A percentile compares a stretch with the other conserved stretches of the same genome.
Evolutionary conservation across 2,329 filamentous ascomycete species (phyloP).

Genomic region (Amauroascus niger): DNA sequence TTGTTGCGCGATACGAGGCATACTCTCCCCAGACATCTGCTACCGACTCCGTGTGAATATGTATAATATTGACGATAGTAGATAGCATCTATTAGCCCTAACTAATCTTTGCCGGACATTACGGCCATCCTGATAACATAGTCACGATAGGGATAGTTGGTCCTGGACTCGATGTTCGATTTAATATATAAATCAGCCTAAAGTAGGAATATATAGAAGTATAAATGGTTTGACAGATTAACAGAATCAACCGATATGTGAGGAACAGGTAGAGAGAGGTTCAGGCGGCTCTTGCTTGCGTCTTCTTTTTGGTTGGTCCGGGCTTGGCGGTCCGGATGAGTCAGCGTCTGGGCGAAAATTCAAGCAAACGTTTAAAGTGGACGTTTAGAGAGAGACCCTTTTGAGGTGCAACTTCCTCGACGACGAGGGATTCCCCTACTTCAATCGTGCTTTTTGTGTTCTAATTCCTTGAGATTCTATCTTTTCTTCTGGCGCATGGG

Average conservation of each 20-base stretch:
- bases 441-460: background rate
- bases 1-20: background rate
- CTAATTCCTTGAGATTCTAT: too few species aligned
- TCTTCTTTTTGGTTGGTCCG: too few species aligned
- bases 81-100: background rate
- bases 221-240: too few species aligned
- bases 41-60: background rate
- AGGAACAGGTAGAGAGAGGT: too few species aligned
- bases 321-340: slow-evolving; percentile 11
- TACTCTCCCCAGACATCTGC: background rate
- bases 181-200: too few species aligned
- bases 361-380: background rate
- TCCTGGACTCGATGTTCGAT: too few species aligned
- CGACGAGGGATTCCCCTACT: slow-evolving; percentile 2
- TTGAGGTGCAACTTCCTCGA: slow-evolving; percentile 9
- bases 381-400: background rate
- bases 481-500: slow-evolving; percentile 7
- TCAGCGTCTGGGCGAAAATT: slow-evolving; percentile 13
- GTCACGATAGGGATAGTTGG: too few species aligned
- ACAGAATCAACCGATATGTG: too few species aligned
- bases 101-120: too few species aligned
- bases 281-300: too few species aligned
- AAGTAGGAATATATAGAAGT: too few species aligned
- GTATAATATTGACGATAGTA: background rate
- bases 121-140: background rate